These are phyloP conservation scores for Globisporangium abappressorium DNA, from an alignment of 352 stramenopile genomes.

Conservation along the genomic window DNA sequence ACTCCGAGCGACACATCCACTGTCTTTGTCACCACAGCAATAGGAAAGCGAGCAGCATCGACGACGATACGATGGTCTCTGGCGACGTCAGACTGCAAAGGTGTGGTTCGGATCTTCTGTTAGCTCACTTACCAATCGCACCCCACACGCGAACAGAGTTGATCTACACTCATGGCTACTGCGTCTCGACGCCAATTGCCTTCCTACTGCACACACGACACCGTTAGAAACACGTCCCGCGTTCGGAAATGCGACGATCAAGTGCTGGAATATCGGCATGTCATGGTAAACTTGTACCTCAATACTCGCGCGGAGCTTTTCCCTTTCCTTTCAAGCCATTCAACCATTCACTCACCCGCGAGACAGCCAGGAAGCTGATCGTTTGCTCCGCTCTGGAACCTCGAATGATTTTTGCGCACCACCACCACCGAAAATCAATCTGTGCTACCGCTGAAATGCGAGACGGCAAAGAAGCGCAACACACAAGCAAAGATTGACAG, in stretches of 20 bases:
- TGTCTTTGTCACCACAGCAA: not conserved
- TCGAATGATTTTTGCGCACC: not conserved
- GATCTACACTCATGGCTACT: not conserved
- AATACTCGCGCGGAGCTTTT: not conserved
- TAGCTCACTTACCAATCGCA: not conserved
- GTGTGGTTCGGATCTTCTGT: not conserved
- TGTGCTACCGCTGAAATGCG: too few relatives aligned
- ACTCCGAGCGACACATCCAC: not conserved
- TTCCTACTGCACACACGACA: not conserved
- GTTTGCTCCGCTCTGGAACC: not conserved
- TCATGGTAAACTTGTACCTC: too few relatives aligned
- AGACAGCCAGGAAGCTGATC: not conserved
- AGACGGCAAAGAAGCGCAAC: too few relatives aligned
- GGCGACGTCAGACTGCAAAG: not conserved
- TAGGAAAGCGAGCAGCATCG: not conserved
- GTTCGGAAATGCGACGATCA: not conserved
- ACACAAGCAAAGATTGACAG: too few relatives aligned
- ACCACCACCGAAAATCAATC: not conserved
- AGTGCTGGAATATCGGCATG: not conserved
- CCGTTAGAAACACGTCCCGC: not conserved
- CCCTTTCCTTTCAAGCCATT: not conserved
- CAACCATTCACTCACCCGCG: not conserved
- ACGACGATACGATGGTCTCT: not conserved
- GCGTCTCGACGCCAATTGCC: not conserved
- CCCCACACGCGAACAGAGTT: not conserved